Conservation (phyloP, 441 rosid genomes). For the Flueggea neowawraea region DNA sequence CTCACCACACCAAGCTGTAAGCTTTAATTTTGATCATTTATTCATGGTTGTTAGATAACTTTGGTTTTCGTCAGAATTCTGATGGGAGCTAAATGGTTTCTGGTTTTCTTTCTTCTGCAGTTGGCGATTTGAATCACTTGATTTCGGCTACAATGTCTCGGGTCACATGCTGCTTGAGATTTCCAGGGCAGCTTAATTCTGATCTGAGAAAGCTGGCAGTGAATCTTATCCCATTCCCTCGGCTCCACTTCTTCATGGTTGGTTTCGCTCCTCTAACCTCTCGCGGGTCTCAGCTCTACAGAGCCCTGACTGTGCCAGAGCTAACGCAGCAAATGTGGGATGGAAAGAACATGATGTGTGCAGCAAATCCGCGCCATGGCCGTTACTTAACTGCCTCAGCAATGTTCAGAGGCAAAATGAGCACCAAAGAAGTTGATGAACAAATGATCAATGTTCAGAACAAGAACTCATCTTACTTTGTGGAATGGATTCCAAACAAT, state of each 20-base stretch:
- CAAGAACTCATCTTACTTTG: conserved; percentile 63
- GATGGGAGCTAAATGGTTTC: conserved; percentile 3
- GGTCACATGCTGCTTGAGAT: conserved; percentile 61
- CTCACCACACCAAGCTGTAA: conserved; percentile 70
- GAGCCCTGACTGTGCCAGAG: conserved; percentile 56
- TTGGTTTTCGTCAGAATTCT: background rate
- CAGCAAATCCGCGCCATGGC: conserved; percentile 56
- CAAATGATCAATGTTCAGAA: conserved; percentile 62
- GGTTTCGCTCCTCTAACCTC: conserved; percentile 66
- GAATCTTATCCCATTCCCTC: conserved; percentile 65
- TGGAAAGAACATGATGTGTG: conserved; percentile 69
- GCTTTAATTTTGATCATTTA: background rate
- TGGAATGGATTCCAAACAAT: conserved; percentile 59
- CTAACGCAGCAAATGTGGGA: conserved; percentile 81
- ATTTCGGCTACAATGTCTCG: conserved; percentile 63
- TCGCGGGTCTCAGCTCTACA: conserved; percentile 61
- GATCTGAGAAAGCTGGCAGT: conserved; percentile 62
- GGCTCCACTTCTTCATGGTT: conserved; percentile 73
- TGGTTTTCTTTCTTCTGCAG: conserved; percentile 22
- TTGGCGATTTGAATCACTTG: conserved; percentile 63
- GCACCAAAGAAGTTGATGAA: conserved; percentile 62
- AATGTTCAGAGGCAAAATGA: conserved; percentile 63
- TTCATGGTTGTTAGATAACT: no score
- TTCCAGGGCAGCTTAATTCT: conserved; percentile 66
- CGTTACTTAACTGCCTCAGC: conserved; percentile 60